Conservation (phyloP, 768 basidiomycete species). For the Trametes cinnabarina region DNA sequence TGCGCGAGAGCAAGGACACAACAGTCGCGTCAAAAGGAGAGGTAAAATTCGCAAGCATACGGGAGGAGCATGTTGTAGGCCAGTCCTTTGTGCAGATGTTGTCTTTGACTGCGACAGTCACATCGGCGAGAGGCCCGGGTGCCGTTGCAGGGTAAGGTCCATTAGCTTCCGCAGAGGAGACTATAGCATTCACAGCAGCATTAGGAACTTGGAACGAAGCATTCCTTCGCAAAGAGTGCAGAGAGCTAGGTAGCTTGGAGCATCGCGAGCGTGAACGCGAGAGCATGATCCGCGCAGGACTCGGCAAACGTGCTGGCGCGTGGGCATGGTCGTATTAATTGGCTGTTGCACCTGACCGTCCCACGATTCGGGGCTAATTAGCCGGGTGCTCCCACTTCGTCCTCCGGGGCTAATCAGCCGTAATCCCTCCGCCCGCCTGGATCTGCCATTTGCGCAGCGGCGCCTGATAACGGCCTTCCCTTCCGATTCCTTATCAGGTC, state of each 20-base stretch:
- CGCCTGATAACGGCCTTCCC: too few species aligned
- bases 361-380: too few species aligned
- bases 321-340: too few species aligned
- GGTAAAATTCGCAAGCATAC: conserved; percentile 67
- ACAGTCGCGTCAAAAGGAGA: conserved; percentile 90
- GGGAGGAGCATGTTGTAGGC: conserved; percentile 77
- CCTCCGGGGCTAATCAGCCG: too few species aligned
- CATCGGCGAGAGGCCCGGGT: conserved; percentile 33
- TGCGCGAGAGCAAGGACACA: conserved; percentile 54
- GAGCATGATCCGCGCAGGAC: background rate
- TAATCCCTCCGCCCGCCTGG: too few species aligned
- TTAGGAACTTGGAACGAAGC: background rate
- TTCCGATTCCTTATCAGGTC: too few species aligned
- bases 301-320: too few species aligned
- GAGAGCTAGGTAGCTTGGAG: background rate
- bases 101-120: conserved; percentile 75
- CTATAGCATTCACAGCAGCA: conserved; percentile 1
- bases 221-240: background rate
- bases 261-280: conserved; percentile 1
- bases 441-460: too few species aligned
- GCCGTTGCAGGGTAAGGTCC: background rate
- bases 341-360: too few species aligned
- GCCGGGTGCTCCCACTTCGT: too few species aligned
- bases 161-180: background rate
- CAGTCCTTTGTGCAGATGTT: conserved; percentile 72